Conservation (phyloP, 345 rosid genomes). For the Pugionium cornutum region DNA sequence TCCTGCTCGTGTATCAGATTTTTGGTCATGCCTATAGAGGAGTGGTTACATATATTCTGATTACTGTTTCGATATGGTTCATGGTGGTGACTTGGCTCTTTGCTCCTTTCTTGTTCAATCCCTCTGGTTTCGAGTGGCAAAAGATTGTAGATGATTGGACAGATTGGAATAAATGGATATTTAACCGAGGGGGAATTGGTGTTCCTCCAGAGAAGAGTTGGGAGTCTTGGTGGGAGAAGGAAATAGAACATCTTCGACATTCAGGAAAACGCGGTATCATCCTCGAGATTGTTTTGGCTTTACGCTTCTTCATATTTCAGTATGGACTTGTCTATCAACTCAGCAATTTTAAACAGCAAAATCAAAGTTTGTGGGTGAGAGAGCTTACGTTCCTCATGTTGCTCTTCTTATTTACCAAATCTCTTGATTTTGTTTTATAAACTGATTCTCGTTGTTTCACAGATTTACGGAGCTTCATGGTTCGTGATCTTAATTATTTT, state of each 20-base stretch:
- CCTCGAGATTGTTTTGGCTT: conserved; percentile 52
- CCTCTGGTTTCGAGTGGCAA: conserved; percentile 75
- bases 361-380: conserved; percentile 55
- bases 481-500: conserved; percentile 32
- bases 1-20: conserved; percentile 59
- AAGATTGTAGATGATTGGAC: conserved; percentile 74
- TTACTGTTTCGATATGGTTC: conserved; percentile 62
- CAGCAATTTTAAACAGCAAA: conserved; percentile 39
- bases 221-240: conserved; percentile 84
- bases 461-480: conserved; percentile 49
- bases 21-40: conserved; percentile 51
- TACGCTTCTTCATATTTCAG: conserved; percentile 64
- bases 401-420: not conserved
- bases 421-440: not conserved
- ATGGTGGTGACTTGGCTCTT: conserved; percentile 71
- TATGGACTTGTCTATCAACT: conserved; percentile 70
- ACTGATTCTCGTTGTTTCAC: conserved; percentile 9
- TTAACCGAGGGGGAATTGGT: conserved; percentile 59
- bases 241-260: conserved; percentile 56
- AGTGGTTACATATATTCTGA: conserved; percentile 50
- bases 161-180: conserved; percentile 69
- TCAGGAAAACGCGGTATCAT: conserved; percentile 55
- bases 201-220: conserved; percentile 65
- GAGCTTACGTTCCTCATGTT: conserved; percentile 4
- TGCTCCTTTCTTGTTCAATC: conserved; percentile 68